Percentiles rank a stretch among this genome's conserved stretches.
These are phyloP conservation scores for Podospora sp. DNA, from an alignment of 495 filamentous ascomycete genomes.

Conservation along the genomic window DNA sequence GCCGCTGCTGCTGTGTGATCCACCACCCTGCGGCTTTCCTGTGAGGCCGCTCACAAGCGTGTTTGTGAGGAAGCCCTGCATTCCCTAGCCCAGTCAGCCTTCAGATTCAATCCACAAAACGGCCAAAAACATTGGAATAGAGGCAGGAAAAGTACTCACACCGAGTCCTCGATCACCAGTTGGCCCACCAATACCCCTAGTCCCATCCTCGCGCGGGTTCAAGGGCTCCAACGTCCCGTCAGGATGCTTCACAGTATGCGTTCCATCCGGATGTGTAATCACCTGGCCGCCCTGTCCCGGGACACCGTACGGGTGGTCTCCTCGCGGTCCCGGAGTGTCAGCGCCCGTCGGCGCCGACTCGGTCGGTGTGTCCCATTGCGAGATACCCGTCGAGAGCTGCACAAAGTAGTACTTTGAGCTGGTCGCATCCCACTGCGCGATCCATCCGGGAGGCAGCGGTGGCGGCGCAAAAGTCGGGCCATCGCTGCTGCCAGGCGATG, in stretches of 20 bases:
- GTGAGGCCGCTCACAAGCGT: constrained; percentile 28
- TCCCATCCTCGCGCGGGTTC: constrained; percentile 39
- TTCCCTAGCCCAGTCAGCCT: neutral
- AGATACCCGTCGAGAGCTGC: constrained; percentile 71
- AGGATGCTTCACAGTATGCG: constrained; percentile 50
- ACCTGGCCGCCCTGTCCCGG: constrained; percentile 44
- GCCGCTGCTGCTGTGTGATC: constrained; percentile 29
- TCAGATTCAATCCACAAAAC: neutral
- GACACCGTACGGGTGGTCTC: constrained; percentile 56
- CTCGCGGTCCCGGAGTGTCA: constrained; percentile 49
- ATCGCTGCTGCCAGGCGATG: constrained; percentile 64
- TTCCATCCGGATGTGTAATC: constrained; percentile 57
- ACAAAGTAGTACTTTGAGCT: constrained; percentile 80
- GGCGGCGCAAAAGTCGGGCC: constrained; percentile 73
- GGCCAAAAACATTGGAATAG: constrained; percentile 10
- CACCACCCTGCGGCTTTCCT: constrained; percentile 24
- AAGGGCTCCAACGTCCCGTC: constrained; percentile 56
- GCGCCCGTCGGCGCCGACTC: constrained; percentile 55
- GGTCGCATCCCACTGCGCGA: constrained; percentile 79
- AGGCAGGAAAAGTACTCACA: constrained; percentile 32
- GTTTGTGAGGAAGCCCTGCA: constrained; percentile 35
- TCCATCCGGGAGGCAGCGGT: constrained; percentile 72
- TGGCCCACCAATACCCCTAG: constrained; percentile 38
- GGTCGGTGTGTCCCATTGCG: constrained; percentile 78
- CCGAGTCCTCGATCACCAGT: constrained; percentile 50